Evolutionary conservation across 2,329 filamentous ascomycete species (phyloP).

Genomic region (Emericellopsis cladophorae): DNA sequence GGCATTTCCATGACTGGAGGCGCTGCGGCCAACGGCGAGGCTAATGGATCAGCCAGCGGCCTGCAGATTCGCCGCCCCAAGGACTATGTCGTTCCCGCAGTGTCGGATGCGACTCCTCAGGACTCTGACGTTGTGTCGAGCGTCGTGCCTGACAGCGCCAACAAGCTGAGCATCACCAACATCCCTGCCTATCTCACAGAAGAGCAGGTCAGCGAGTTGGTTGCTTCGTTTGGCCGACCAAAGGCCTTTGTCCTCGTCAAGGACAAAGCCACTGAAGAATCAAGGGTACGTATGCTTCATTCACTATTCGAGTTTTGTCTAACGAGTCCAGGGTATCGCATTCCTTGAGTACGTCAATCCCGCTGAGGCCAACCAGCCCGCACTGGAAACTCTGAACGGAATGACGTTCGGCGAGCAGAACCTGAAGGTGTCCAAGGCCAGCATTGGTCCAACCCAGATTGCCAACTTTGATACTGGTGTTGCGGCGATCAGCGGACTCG

Average conservation of each 20-base stretch:
- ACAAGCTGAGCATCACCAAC: slow-evolving; percentile 90
- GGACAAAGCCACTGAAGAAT: slow-evolving; percentile 74
- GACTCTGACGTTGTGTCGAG: slow-evolving; percentile 68
- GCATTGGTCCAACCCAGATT: slow-evolving; percentile 87
- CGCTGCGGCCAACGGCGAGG: slow-evolving; percentile 40
- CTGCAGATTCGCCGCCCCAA: slow-evolving; percentile 78
- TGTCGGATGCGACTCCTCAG: slow-evolving; percentile 59
- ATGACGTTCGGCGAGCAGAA: slow-evolving; percentile 86
- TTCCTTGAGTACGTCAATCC: slow-evolving; percentile 91
- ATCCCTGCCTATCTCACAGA: slow-evolving; percentile 81
- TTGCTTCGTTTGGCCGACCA: slow-evolving; percentile 83
- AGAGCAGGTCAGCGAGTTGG: slow-evolving; percentile 80
- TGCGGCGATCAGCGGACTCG: slow-evolving; percentile 95
- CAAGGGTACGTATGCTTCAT: slow-evolving; percentile 51
- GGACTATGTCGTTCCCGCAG: slow-evolving; percentile 87
- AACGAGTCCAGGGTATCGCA: slow-evolving; percentile 61
- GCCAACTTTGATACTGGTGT: slow-evolving; percentile 89
- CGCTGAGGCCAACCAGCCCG: slow-evolving; percentile 57
- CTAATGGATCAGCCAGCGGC: slow-evolving; percentile 30
- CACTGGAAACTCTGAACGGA: slow-evolving; percentile 80
- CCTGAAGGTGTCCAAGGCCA: slow-evolving; percentile 78
- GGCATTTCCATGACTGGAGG: slow-evolving; percentile 78
- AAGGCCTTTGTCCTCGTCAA: slow-evolving; percentile 88
- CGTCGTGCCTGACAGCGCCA: slow-evolving; percentile 78
- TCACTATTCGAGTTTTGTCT: slow-evolving; percentile 6